Evolutionary conservation across 495 filamentous ascomycete species (phyloP), one percentile per base, ranked within the genome.

Genomic region (Rhypophila decipiens): DNA sequence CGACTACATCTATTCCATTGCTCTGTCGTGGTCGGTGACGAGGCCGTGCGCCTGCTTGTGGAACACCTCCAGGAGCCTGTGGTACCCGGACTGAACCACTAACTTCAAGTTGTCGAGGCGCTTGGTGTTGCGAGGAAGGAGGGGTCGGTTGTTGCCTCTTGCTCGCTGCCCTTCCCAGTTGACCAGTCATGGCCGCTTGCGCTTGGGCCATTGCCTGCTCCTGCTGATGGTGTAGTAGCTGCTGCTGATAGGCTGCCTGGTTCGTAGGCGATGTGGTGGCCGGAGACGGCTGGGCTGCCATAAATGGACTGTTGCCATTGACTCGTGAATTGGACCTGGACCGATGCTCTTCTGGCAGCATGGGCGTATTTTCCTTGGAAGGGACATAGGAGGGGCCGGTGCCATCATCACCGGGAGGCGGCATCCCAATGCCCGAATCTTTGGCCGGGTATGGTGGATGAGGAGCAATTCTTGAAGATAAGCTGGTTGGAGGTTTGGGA

Each of bases 11-110:
- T 53, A 90, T 78, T 24, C 76, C 76, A 54, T 65, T 73, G 53
- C 69, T 88, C 61, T 90, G 86, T 23, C 86, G 81, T 37, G 80
- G 73, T 18, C 87, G 78, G 55, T 93, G 86, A 22, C 88, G 80
- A 4, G 88, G 84, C 27, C 89, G 75, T 23, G 88, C 38, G 67
- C 78, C 51, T 55, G 68, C 45, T 58, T 74, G 48, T 68, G 70
- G 46, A 69, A 68, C 48, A 47, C 57, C 58, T 9, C 47, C 61
- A 33, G 59, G 61, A 43, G 63, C 63, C 49, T 71, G 70, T 42
- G 61, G 67, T 17, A 73, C 68, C 19, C 70, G 69, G 40, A 75
- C 73, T n/a, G 77, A 65, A 39, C 73, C 78, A 34, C 80, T 78
- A n/a, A 75, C 67, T 34, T 83, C 78, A 1, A 75, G 66, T 4